Percentiles rank a stretch among this genome's conserved stretches.
phyloP scores from a whole-genome alignment of 1,284 basidiomycete genomes.

The Heterobasidion occidentale region DNA sequence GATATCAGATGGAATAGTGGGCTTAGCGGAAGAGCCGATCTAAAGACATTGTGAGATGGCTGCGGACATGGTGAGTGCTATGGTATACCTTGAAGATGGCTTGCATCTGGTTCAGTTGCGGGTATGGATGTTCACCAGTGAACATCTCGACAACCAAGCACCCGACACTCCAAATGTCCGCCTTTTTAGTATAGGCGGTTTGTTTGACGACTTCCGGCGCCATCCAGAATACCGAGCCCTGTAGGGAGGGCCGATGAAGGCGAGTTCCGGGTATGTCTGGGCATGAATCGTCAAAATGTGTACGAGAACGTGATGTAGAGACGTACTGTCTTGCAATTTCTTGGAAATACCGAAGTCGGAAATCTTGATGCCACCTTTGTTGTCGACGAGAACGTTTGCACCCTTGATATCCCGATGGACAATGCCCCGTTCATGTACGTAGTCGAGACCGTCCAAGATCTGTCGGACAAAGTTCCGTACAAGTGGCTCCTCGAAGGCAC shows the following conservation, averaged over 20 bases:
- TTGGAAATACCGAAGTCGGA: constrained; percentile 99
- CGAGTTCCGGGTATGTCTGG: constrained; percentile 73
- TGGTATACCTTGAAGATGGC: constrained; percentile 84
- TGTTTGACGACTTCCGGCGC: constrained; percentile 98
- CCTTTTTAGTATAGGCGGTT: constrained; percentile 87
- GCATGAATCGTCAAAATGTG: not conserved
- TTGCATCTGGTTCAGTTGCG: constrained; percentile 97
- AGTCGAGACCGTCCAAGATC: constrained; percentile 87
- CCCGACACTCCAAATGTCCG: constrained; percentile 98
- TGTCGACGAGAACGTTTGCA: constrained; percentile 96
- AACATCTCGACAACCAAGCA: constrained; percentile 99
- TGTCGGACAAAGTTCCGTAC: constrained; percentile 94
- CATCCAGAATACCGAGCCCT: constrained; percentile 99
- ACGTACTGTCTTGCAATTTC: constrained; percentile 91
- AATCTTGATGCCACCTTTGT: constrained; percentile 98
- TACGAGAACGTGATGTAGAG: not conserved
- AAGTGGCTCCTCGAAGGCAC: constrained; percentile 92
- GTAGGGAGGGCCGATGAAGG: constrained; percentile 83
- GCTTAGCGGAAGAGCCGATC: constrained; percentile 80
- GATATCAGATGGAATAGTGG: constrained; percentile 83
- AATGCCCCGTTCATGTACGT: constrained; percentile 91
- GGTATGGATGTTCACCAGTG: constrained; percentile 96
- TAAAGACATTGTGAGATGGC: constrained; percentile 20
- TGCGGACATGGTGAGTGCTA: not conserved
- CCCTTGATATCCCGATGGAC: constrained; percentile 99